Evolutionary conservation across 805 yeast species (phyloP).

Genomic region (Candida ovalis): DNA sequence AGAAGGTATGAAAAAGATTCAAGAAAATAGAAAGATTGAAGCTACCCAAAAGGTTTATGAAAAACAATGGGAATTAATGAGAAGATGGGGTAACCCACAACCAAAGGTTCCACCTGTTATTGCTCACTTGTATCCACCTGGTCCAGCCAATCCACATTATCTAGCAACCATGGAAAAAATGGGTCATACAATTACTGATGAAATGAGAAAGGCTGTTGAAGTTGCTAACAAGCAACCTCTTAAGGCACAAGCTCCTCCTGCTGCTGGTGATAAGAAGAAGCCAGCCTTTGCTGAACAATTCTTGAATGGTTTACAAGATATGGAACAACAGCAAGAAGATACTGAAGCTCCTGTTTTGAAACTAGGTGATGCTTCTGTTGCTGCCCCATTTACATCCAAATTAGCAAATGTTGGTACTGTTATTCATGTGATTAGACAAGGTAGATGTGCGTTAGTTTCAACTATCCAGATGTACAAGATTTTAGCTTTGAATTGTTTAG

Average conservation of each 20-base stretch:
- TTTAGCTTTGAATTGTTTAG: slow-evolving; percentile 92
- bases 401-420: slow-evolving; percentile 89
- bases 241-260: slow-evolving; percentile 31
- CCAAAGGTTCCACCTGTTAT: slow-evolving; percentile 82
- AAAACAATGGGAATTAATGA: slow-evolving; percentile 77
- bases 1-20: slow-evolving; percentile 84
- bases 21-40: slow-evolving; percentile 71
- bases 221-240: slow-evolving; percentile 36
- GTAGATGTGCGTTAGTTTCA: slow-evolving; percentile 95
- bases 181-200: slow-evolving; percentile 78
- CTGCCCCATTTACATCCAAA: slow-evolving; percentile 97
- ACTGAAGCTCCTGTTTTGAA: slow-evolving; percentile 81
- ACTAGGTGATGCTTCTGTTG: slow-evolving; percentile 97
- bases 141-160: slow-evolving; percentile 85
- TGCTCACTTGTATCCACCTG: slow-evolving; percentile 96
- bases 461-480: slow-evolving; percentile 99
- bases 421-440: slow-evolving; percentile 92
- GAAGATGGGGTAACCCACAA: slow-evolving; percentile 76
- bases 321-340: slow-evolving; percentile 54
- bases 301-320: slow-evolving; percentile 48
- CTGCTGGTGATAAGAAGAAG: slow-evolving; percentile 26
- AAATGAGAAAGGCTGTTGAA: slow-evolving; percentile 57
- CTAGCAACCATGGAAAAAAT: slow-evolving; percentile 79
- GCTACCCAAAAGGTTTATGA: slow-evolving; percentile 64
- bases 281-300: slow-evolving; percentile 60